Conservation (phyloP, 495 filamentous ascomycete genomes). For the Amorphotheca resinae region DNA sequence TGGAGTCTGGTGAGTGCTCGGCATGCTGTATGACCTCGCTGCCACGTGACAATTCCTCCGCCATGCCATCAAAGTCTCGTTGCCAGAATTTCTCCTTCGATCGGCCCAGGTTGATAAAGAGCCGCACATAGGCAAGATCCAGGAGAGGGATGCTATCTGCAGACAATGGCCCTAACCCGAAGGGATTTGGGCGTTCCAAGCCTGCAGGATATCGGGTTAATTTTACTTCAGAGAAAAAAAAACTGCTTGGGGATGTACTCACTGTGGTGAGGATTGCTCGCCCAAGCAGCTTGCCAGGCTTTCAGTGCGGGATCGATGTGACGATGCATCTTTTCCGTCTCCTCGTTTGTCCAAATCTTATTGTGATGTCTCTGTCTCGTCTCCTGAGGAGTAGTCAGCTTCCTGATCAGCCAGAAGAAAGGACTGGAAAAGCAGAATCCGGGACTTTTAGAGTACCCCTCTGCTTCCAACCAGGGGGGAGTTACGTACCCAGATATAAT, state of each 20-base stretch:
- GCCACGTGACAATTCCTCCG: constrained; percentile 76
- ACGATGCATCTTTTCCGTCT: constrained; percentile 91
- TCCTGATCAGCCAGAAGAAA: too few relatives aligned
- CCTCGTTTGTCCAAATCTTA: constrained; percentile 79
- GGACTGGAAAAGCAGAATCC: too few relatives aligned
- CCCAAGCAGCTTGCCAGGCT: constrained; percentile 94
- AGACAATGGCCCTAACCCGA: constrained; percentile 75
- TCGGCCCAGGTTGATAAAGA: constrained; percentile 85
- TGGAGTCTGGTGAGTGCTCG: constrained; percentile 47
- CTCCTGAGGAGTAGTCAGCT: constrained; percentile 31
- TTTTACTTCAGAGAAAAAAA: background rate
- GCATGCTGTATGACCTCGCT: constrained; percentile 62
- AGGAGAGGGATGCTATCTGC: constrained; percentile 92
- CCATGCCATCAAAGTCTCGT: constrained; percentile 86
- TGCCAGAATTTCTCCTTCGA: constrained; percentile 94
- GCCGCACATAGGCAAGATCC: constrained; percentile 83
- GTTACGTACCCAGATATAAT: constrained; percentile 73
- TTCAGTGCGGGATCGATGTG: constrained; percentile 90
- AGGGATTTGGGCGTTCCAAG: constrained; percentile 79
- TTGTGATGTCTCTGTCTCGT: constrained; percentile 84
- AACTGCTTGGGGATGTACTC: constrained; percentile 18
- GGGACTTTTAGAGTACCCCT: too few relatives aligned
- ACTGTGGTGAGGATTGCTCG: constrained; percentile 69
- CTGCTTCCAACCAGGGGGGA: too few relatives aligned
- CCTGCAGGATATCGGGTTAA: background rate